Evolutionary conservation across 2,329 filamentous ascomycete species (phyloP).

Genomic region (Chaetothyriales sp.): DNA sequence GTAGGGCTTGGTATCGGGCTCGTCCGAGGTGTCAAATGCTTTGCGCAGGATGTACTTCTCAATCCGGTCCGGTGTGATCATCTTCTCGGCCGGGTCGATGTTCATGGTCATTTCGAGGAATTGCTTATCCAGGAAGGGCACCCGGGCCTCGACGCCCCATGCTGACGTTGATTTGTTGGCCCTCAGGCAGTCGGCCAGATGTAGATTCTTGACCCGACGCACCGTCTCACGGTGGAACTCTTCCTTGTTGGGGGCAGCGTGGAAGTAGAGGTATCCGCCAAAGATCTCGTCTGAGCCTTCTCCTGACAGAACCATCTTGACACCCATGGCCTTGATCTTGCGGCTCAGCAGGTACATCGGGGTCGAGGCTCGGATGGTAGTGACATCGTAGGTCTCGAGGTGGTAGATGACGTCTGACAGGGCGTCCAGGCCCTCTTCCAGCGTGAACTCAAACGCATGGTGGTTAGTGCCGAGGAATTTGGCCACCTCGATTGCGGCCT

Average conservation of each 20-base stretch:
- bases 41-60: slow-evolving; percentile 98
- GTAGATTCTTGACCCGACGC: slow-evolving; percentile 86
- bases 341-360: slow-evolving; percentile 96
- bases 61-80: slow-evolving; percentile 77
- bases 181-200: slow-evolving; percentile 86
- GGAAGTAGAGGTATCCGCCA: slow-evolving; percentile 97
- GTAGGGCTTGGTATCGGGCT: slow-evolving; percentile 67
- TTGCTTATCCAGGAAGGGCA: slow-evolving; percentile 94
- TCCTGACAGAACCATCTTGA: slow-evolving; percentile 97
- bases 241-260: slow-evolving; percentile 75
- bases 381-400: slow-evolving; percentile 94
- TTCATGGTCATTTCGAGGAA: slow-evolving; percentile 90
- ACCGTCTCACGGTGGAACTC: slow-evolving; percentile 95
- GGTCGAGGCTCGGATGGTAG: slow-evolving; percentile 92
- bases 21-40: slow-evolving; percentile 84
- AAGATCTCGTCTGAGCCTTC: slow-evolving; percentile 98
- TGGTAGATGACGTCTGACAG: slow-evolving; percentile 97
- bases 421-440: slow-evolving; percentile 92
- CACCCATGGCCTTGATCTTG: slow-evolving; percentile 98
- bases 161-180: slow-evolving; percentile 98
- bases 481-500: slow-evolving; percentile 81
- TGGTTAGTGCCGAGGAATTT: slow-evolving; percentile 96
- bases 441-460: slow-evolving; percentile 94
- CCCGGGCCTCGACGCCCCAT: slow-evolving; percentile 94
- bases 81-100: slow-evolving; percentile 87